Conservation (phyloP, 73 alveolate genomes). For the Diophrys sp. region DNA sequence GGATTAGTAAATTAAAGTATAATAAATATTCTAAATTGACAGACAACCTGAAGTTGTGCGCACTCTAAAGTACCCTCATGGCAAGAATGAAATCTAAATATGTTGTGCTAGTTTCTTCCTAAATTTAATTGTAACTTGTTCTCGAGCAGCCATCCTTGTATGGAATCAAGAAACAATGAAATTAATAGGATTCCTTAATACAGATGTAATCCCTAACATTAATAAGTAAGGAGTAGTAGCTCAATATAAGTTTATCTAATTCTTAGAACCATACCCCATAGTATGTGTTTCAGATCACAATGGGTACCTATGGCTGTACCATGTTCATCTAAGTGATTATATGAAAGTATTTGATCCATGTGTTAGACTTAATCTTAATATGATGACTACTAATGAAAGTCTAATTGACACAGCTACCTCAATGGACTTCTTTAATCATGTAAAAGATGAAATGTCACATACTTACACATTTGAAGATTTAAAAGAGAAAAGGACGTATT, state of each 20-base stretch:
- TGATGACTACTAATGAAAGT: too few relatives aligned
- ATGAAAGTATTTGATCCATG: background rate
- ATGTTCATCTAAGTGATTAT: background rate
- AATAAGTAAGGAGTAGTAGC: background rate
- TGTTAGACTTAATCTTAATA: background rate
- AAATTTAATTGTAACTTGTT: constrained; percentile 26
- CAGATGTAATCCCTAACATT: constrained; percentile 7
- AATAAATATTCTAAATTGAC: background rate
- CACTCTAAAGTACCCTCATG: background rate
- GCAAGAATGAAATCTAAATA: background rate
- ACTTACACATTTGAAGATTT: background rate
- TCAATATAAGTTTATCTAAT: constrained; percentile 1
- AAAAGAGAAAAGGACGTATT: background rate
- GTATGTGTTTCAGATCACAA: constrained; percentile 19
- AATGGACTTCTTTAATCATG: background rate
- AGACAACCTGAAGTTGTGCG: background rate
- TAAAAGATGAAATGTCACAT: background rate
- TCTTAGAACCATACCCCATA: constrained; percentile 33
- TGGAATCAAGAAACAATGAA: constrained; percentile 50
- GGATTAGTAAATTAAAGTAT: background rate
- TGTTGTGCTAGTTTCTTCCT: background rate
- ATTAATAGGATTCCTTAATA: constrained; percentile 29
- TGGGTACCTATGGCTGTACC: constrained; percentile 15
- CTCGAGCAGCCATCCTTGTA: constrained; percentile 12
- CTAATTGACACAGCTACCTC: background rate